Evolutionary conservation across 2,329 filamentous ascomycete genomes (phyloP).

Genomic region (Zymoseptoria pseudotritici): DNA sequence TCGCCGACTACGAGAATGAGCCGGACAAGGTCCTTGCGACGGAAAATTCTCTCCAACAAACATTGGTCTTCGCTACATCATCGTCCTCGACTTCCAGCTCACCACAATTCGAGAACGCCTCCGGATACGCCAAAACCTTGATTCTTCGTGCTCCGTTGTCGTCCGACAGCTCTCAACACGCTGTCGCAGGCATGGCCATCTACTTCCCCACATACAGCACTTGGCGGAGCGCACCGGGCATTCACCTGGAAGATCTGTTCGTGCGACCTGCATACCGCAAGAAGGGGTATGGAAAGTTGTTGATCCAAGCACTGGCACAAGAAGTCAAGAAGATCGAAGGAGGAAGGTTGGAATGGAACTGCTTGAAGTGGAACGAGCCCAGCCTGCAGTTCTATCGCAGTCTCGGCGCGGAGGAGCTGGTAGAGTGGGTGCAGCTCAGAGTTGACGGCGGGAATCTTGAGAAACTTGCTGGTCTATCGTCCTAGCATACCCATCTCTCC

Average conservation of each 20-base stretch:
- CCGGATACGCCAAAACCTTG: conserved; percentile 68
- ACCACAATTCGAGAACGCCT: conserved; percentile 30
- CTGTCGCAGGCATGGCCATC: conserved; percentile 68
- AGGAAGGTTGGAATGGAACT: conserved; percentile 77
- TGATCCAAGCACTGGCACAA: conserved; percentile 70
- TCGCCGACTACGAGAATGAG: conserved; percentile 82
- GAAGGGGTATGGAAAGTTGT: conserved; percentile 68
- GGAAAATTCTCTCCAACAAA: conserved; percentile 60
- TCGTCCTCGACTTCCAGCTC: conserved; percentile 22
- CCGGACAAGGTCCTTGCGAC: conserved; percentile 70
- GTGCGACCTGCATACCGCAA: conserved; percentile 64
- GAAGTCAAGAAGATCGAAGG: conserved; percentile 68
- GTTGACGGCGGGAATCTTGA: conserved; percentile 60
- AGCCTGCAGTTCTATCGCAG: conserved; percentile 75
- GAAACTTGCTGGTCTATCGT: conserved; percentile 45
- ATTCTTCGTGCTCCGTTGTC: conserved; percentile 48
- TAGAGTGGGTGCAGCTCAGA: conserved; percentile 68
- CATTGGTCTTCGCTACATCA: conserved; percentile 66
- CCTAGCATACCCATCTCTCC: neutral
- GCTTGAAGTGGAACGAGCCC: conserved; percentile 87
- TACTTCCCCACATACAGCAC: conserved; percentile 97
- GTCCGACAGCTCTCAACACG: conserved; percentile 28
- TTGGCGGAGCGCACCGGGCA: conserved; percentile 78
- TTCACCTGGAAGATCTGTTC: conserved; percentile 92
- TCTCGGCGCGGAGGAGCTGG: conserved; percentile 57